phyloP scores from a whole-genome alignment of 495 filamentous ascomycete species.

The Melanomma pulvis-pyrius region DNA sequence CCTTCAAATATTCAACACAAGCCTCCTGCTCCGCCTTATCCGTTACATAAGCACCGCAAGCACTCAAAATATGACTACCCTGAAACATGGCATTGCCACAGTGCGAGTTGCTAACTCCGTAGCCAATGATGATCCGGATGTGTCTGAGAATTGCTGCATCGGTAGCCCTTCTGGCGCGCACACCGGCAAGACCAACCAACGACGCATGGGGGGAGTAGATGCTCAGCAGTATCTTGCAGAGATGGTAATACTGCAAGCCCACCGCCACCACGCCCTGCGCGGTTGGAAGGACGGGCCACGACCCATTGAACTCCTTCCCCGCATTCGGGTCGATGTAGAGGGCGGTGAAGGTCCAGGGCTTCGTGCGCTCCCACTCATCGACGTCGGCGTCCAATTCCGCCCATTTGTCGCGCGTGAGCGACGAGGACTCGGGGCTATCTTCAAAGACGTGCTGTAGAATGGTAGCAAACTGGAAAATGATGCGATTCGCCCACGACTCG shows the following conservation, averaged over 20 bases:
- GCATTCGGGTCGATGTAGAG: constrained; percentile 9
- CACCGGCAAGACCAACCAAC: constrained; percentile 14
- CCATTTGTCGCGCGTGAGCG: constrained; percentile 14
- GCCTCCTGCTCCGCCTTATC: constrained; percentile 22
- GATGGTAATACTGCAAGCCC: constrained; percentile 28
- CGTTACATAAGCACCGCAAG: constrained; percentile 16
- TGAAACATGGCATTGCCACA: constrained; percentile 28
- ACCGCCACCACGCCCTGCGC: constrained; percentile 26
- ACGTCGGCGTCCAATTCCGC: constrained; percentile 17
- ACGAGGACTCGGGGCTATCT: background rate
- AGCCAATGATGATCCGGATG: constrained; percentile 17
- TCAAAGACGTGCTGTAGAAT: constrained; percentile 25
- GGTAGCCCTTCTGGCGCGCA: constrained; percentile 7
- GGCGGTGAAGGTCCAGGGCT: constrained; percentile 22
- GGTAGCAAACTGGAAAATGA: constrained; percentile 30
- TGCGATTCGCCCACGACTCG: constrained; percentile 26
- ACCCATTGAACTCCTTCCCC: constrained; percentile 11
- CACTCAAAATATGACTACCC: constrained; percentile 22
- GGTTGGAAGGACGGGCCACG: constrained; percentile 19
- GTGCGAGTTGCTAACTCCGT: constrained; percentile 21
- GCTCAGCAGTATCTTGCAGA: constrained; percentile 22
- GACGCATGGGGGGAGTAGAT: constrained; percentile 25
- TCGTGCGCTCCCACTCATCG: constrained; percentile 21
- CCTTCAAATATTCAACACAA: constrained; percentile 16
- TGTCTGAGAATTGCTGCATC: constrained; percentile 19